Evolutionary conservation across 768 basidiomycete species (phyloP).

Genomic region (Tylopilus balloui): DNA sequence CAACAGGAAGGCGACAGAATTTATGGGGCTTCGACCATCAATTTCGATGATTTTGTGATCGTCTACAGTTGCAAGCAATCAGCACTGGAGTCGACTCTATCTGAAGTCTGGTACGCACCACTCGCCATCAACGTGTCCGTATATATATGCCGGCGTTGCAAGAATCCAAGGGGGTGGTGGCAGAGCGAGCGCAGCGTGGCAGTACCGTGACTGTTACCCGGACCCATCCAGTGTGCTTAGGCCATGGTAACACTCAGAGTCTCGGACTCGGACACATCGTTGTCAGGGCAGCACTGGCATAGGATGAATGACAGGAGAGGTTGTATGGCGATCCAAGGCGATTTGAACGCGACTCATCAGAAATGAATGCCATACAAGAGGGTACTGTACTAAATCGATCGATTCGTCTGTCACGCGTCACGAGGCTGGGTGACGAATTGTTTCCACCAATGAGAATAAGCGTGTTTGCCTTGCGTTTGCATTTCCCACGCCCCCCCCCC

Average conservation of each 20-base stretch:
- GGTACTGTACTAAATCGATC: no score
- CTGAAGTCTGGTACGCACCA: background rate
- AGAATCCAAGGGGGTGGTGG: background rate
- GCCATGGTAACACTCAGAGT: background rate
- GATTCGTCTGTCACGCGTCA: no score
- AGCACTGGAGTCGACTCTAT: background rate
- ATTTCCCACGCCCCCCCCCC: no score
- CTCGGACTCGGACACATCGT: no score
- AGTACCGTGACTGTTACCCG: background rate
- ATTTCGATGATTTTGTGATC: slow-evolving; percentile 3
- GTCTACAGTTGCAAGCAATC: background rate
- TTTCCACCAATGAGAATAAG: no score
- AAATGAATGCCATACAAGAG: no score
- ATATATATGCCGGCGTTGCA: background rate
- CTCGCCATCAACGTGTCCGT: background rate
- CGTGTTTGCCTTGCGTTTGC: no score
- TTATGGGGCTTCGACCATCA: slow-evolving; percentile 6
- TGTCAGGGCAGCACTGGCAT: no score
- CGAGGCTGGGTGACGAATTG: no score
- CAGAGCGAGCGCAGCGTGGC: background rate
- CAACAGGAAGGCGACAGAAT: slow-evolving; percentile 7
- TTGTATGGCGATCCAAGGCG: no score
- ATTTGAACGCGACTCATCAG: no score
- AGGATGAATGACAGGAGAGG: no score
- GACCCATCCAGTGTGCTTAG: background rate